Conservation (phyloP, 78 protist species). For the Planoprotostelium fungivorum region DNA sequence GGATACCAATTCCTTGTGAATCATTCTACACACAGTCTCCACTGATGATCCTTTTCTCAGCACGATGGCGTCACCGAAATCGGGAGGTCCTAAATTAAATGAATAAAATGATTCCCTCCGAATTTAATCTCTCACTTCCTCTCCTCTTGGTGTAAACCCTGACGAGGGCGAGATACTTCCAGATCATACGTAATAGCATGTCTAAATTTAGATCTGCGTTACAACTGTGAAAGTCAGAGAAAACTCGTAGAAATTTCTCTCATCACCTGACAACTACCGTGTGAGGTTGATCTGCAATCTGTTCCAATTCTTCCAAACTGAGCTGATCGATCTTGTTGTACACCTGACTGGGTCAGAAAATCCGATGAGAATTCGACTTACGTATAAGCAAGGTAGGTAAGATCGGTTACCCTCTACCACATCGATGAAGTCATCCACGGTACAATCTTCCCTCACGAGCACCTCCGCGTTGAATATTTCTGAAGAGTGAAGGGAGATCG, state of each 20-base stretch:
- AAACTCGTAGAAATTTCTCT: not conserved
- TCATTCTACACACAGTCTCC: constrained; percentile 47
- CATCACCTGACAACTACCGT: constrained; percentile 52
- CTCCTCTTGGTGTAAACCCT: constrained; percentile 79
- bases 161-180: constrained; percentile 89
- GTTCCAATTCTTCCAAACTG: constrained; percentile 88
- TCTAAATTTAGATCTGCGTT: constrained; percentile 86
- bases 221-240: constrained; percentile 12
- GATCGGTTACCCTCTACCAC: constrained; percentile 96
- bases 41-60: constrained; percentile 50
- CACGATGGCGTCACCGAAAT: constrained; percentile 60
- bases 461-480: constrained; percentile 53
- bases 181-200: constrained; percentile 84
- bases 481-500: not conserved
- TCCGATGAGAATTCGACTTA: constrained; percentile 4
- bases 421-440: constrained; percentile 97
- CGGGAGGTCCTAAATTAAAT: constrained; percentile 53
- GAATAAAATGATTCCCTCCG: not conserved
- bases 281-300: constrained; percentile 38
- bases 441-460: constrained; percentile 78
- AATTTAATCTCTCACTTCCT: not conserved
- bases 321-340: constrained; percentile 98
- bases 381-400: constrained; percentile 57
- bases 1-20: constrained; percentile 46
- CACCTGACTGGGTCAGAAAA: constrained; percentile 73